phyloP scores from a whole-genome alignment of 352 stramenopile genomes.

The Globisporangium uncinulatum region DNA sequence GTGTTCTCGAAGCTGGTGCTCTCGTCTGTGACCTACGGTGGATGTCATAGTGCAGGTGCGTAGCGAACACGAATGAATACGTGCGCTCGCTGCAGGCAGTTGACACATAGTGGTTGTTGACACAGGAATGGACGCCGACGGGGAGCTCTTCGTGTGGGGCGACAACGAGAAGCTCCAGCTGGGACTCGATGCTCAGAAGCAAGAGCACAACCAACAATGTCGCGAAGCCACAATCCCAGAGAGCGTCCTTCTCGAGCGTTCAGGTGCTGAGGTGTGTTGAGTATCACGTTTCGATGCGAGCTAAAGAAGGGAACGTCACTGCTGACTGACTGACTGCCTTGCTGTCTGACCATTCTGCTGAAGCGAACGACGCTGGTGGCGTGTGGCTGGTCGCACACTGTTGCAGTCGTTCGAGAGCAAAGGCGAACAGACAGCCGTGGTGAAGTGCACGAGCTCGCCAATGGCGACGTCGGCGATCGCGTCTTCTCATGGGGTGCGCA shows the following conservation, averaged over 20 bases:
- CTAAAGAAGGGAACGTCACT: too few relatives aligned
- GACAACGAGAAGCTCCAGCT: slow-evolving; percentile 57
- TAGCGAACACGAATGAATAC: background rate
- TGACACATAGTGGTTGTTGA: background rate
- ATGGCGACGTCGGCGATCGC: slow-evolving; percentile 13
- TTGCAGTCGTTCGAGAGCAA: slow-evolving; percentile 24
- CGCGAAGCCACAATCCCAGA: background rate
- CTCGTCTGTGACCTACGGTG: slow-evolving; percentile 40
- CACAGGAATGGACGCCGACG: slow-evolving; percentile 20
- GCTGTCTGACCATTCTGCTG: background rate
- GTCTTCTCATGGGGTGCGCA: slow-evolving; percentile 59
- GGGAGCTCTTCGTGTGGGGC: slow-evolving; percentile 63
- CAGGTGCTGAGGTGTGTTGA: background rate
- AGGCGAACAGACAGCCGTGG: slow-evolving; percentile 3
- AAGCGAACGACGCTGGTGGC: slow-evolving; percentile 31
- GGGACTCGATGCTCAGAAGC: slow-evolving; percentile 7
- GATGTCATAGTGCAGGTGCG: slow-evolving; percentile 68
- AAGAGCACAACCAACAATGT: background rate
- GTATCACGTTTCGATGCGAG: too few relatives aligned
- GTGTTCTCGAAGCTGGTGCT: slow-evolving; percentile 15
- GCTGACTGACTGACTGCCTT: background rate
- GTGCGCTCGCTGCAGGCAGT: too few relatives aligned
- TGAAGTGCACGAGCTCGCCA: background rate
- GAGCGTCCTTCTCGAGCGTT: background rate
- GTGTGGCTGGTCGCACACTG: slow-evolving; percentile 72